Evolutionary conservation across 331 rosid species (phyloP).

Genomic region (Malus hybrid): DNA sequence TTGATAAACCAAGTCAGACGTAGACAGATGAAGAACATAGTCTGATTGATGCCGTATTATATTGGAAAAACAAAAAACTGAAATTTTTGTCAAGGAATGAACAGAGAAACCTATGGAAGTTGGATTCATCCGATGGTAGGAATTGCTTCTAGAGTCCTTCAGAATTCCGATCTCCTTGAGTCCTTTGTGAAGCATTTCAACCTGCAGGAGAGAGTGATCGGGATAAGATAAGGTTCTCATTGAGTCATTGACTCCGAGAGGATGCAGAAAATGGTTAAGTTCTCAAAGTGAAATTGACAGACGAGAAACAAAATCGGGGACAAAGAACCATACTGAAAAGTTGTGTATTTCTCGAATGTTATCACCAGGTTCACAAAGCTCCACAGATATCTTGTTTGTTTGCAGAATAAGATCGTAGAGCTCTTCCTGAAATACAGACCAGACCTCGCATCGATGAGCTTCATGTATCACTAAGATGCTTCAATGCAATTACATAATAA

Average conservation of each 20-base stretch:
- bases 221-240: not conserved
- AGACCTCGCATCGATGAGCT: conserved; percentile 6
- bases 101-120: conserved; percentile 72
- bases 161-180: conserved; percentile 71
- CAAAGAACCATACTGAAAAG: conserved; percentile 43
- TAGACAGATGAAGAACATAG: not conserved
- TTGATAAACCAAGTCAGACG: not conserved
- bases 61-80: not conserved
- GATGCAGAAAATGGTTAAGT: not conserved
- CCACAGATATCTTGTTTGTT: conserved; percentile 70
- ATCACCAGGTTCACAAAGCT: conserved; percentile 88
- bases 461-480: not conserved
- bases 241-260: too few species aligned
- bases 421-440: conserved; percentile 62
- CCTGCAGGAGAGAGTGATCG: conserved; percentile 32
- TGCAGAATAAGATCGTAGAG: conserved; percentile 77
- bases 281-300: not conserved
- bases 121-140: conserved; percentile 77
- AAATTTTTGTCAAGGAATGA: conserved; percentile 6
- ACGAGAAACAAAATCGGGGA: not conserved
- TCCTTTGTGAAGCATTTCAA: conserved; percentile 70
- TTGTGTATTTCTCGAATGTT: conserved; percentile 69
- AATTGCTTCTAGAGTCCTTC: conserved; percentile 37
- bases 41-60: not conserved
- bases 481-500: not conserved